Evolutionary conservation across 495 filamentous ascomycete genomes (phyloP).

Genomic region (Talaromyces borbonicus): DNA sequence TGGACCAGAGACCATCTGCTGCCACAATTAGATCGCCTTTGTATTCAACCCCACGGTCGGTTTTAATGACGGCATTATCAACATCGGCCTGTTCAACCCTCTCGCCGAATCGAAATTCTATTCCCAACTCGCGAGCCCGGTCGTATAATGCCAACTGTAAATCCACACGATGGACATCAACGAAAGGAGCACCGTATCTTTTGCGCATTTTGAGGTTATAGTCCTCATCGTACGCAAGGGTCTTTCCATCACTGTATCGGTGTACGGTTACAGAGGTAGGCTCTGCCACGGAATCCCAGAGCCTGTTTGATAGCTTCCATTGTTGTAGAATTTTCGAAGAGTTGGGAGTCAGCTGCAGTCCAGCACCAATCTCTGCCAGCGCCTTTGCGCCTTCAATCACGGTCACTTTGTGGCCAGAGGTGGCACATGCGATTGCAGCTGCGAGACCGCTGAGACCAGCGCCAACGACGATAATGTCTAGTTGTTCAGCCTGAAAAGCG

Average conservation of each 20-base stretch:
- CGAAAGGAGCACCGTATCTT: conserved; percentile 31
- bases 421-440: conserved; percentile 49
- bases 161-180: conserved; percentile 46
- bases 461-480: conserved; percentile 2
- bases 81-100: conserved; percentile 25
- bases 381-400: conserved; percentile 54
- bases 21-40: conserved; percentile 37
- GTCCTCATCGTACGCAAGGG: conserved; percentile 38
- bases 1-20: conserved; percentile 44
- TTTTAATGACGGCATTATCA: conserved; percentile 16
- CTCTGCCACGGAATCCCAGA: conserved; percentile 38
- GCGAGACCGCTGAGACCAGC: conserved; percentile 52
- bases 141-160: conserved; percentile 44
- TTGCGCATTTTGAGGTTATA: conserved; percentile 22
- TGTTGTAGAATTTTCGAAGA: conserved; percentile 40
- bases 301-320: conserved; percentile 40
- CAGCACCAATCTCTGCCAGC: conserved; percentile 44
- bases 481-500: too few relatives aligned
- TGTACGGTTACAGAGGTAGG: conserved; percentile 47
- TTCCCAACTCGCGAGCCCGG: conserved; percentile 43
- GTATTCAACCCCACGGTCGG: background rate
- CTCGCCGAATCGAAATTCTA: conserved; percentile 35
- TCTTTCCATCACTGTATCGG: conserved; percentile 43
- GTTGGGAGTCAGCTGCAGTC: conserved; percentile 51
- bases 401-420: conserved; percentile 49